These are phyloP conservation scores for Mortierella sp. DNA, from an alignment of 371 early-diverging fungal species.

Conservation along the genomic window DNA sequence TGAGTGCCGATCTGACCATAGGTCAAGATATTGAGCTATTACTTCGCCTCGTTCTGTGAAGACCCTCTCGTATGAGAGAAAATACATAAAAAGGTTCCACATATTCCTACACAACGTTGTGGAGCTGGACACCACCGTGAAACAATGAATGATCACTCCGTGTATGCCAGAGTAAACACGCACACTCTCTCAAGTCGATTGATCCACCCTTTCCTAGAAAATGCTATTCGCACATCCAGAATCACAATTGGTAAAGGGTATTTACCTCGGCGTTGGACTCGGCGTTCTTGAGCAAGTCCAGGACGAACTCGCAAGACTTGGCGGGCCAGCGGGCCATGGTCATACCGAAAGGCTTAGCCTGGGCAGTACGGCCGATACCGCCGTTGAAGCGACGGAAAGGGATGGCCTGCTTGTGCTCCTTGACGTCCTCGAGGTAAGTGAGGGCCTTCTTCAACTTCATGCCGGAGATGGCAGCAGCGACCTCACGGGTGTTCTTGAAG, in stretches of 20 bases:
- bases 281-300: constrained; percentile 97
- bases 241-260: not conserved
- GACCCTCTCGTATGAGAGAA: too few relatives aligned
- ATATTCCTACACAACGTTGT: too few relatives aligned
- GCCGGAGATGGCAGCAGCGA: constrained; percentile 96
- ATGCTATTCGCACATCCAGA: too few relatives aligned
- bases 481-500: constrained; percentile 99
- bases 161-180: not conserved
- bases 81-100: too few relatives aligned
- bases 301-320: constrained; percentile 95
- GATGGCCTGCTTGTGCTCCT: constrained; percentile 97
- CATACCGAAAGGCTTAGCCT: constrained; percentile 96
- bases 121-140: too few relatives aligned
- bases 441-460: constrained; percentile 96
- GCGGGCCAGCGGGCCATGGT: constrained; percentile 99
- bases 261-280: constrained; percentile 95
- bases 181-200: not conserved
- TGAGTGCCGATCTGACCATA: too few relatives aligned
- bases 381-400: constrained; percentile 99
- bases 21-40: too few relatives aligned
- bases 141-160: too few relatives aligned
- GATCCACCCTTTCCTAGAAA: not conserved
- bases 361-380: constrained; percentile 98
- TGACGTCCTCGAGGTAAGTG: constrained; percentile 95
- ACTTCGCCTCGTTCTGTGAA: too few relatives aligned